A percentile compares a stretch with the other conserved stretches of the same genome.
These are phyloP conservation scores for Ogataea philodendri DNA, from an alignment of 805 yeast species.

Conservation along the genomic window DNA sequence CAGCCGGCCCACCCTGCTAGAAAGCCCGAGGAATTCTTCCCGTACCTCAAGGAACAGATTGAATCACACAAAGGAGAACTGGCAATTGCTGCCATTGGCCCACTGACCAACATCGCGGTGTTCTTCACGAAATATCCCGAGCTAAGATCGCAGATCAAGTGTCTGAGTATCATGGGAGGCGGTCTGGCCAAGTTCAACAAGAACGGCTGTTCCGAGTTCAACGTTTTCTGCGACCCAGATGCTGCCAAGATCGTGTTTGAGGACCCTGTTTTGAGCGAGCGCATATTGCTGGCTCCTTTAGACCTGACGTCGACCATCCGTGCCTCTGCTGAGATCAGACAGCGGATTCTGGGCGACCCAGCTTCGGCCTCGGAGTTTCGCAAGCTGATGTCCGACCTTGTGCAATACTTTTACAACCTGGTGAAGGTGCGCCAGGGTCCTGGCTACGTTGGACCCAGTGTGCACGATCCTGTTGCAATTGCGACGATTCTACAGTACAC, in stretches of 20 bases:
- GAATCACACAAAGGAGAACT: conserved; percentile 44
- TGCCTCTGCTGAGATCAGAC: conserved; percentile 43
- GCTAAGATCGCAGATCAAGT: conserved; percentile 45
- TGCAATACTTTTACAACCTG: conserved; percentile 48
- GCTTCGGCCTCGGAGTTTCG: conserved; percentile 44
- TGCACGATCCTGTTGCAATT: conserved; percentile 79
- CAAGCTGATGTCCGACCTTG: conserved; percentile 51
- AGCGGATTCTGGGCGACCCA: conserved; percentile 36
- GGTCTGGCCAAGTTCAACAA: conserved; percentile 36
- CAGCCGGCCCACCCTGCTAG: conserved; percentile 35
- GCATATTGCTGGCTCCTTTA: conserved; percentile 58
- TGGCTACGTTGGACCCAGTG: conserved; percentile 58
- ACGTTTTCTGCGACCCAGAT: conserved; percentile 69
- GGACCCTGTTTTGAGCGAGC: conserved; percentile 45
- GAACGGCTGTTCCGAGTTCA: conserved; percentile 62
- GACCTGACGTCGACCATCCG: conserved; percentile 68
- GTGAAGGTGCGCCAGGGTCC: conserved; percentile 44
- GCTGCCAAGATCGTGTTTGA: conserved; percentile 62
- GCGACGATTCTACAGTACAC: conserved; percentile 53
- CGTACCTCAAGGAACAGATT: conserved; percentile 22
- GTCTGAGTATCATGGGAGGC: conserved; percentile 78
- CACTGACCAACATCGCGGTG: conserved; percentile 68
- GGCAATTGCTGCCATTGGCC: conserved; percentile 70
- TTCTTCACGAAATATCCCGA: conserved; percentile 57
- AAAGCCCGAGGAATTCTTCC: conserved; percentile 23